Percentiles rank a stretch among this genome's conserved stretches.
These are phyloP conservation scores for Calvatia gigantea DNA, from an alignment of 768 basidiomycete species.

Conservation along the genomic window DNA sequence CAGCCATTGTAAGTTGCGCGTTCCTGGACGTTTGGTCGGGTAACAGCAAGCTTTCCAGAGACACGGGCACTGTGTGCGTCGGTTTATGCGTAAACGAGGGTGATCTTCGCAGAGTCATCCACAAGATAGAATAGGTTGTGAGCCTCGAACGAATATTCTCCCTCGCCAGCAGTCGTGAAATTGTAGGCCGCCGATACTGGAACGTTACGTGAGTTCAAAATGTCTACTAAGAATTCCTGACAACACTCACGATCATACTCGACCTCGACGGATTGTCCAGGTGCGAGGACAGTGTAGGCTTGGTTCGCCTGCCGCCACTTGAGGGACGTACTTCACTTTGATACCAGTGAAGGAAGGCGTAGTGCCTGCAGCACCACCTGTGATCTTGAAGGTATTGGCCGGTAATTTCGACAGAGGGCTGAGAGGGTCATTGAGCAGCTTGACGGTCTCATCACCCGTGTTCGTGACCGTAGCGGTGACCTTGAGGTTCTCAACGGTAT, in stretches of 20 bases:
- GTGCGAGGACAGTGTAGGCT: constrained; percentile 35
- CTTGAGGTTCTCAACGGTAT: constrained; percentile 34
- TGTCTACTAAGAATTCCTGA: neutral
- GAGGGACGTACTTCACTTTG: constrained; percentile 40
- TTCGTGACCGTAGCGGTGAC: constrained; percentile 40
- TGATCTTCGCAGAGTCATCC: constrained; percentile 27
- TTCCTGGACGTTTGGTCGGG: constrained; percentile 21
- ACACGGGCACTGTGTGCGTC: constrained; percentile 26
- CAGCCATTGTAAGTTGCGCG: constrained; percentile 38
- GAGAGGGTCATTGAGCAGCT: constrained; percentile 43
- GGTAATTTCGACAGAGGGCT: constrained; percentile 36
- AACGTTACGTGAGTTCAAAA: neutral
- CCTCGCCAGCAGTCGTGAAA: constrained; percentile 38
- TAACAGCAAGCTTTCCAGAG: constrained; percentile 27
- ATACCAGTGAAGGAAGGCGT: constrained; percentile 38
- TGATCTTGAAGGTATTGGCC: constrained; percentile 40
- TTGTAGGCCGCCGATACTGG: constrained; percentile 45
- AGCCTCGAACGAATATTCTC: constrained; percentile 39
- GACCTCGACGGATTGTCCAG: constrained; percentile 32
- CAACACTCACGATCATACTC: constrained; percentile 36
- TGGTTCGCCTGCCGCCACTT: constrained; percentile 25
- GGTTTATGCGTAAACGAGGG: constrained; percentile 30
- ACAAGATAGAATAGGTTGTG: constrained; percentile 40
- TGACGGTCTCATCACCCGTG: constrained; percentile 43
- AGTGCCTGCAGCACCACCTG: constrained; percentile 25